Conservation (phyloP, 1,284 basidiomycete species). For the Sanghuangporus sanghuang region DNA sequence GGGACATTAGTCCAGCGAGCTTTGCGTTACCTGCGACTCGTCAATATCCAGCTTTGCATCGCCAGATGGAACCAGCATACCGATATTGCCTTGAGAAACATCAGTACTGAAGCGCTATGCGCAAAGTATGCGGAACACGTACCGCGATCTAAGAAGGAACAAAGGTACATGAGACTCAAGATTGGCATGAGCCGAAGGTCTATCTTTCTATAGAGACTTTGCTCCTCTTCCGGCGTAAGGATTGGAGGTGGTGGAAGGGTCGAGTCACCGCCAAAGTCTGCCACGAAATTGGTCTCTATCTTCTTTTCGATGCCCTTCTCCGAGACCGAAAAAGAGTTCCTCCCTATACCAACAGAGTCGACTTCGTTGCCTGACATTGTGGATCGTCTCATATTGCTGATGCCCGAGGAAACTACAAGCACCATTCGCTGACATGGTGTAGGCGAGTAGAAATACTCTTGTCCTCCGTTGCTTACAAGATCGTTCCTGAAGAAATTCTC, state of each 20-base stretch:
- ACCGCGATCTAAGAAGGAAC: conserved; percentile 43
- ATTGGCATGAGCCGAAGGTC: conserved; percentile 63
- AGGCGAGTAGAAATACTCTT: neutral
- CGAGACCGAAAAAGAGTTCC: neutral
- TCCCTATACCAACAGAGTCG: conserved; percentile 3
- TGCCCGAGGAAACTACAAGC: neutral
- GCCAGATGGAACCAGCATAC: conserved; percentile 26
- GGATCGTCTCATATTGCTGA: neutral
- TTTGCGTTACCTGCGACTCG: conserved; percentile 51
- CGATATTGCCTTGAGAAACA: conserved; percentile 46
- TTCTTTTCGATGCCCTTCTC: conserved; percentile 21
- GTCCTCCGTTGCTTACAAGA: neutral
- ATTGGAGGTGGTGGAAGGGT: conserved; percentile 40
- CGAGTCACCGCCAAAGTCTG: conserved; percentile 18
- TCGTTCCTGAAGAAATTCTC: neutral
- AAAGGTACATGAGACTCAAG: conserved; percentile 56
- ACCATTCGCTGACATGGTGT: neutral
- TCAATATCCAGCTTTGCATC: neutral
- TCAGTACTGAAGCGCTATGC: neutral
- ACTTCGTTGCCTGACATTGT: neutral
- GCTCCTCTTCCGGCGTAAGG: conserved; percentile 50
- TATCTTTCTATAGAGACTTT: conserved; percentile 57
- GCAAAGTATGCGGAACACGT: neutral
- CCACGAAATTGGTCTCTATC: conserved; percentile 26
- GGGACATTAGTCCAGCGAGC: conserved; percentile 49